Conservation (phyloP, 108 stramenopile species). For the Cyclotella sp. region DNA sequence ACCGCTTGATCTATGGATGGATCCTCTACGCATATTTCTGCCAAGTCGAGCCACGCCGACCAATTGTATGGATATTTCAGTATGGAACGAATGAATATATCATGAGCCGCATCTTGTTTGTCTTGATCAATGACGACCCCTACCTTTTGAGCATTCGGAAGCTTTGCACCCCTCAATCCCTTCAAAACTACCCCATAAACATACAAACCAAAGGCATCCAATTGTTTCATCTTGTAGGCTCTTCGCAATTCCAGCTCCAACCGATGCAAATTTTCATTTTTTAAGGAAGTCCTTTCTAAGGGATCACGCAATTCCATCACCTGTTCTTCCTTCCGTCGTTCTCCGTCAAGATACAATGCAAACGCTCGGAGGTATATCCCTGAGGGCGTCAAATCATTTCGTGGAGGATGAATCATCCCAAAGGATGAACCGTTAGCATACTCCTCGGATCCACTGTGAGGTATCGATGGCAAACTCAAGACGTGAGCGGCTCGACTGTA, state of each 20-base stretch:
- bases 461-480: constrained; percentile 36
- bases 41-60: constrained; percentile 97
- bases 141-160: not conserved
- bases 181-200: constrained; percentile 85
- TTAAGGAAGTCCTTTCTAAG: constrained; percentile 42
- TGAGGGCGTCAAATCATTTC: constrained; percentile 51
- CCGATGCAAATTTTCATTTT: constrained; percentile 66
- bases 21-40: constrained; percentile 68
- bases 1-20: constrained; percentile 65
- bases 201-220: constrained; percentile 94
- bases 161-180: constrained; percentile 44
- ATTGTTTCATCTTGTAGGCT: constrained; percentile 23
- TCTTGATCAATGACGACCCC: not conserved
- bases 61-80: constrained; percentile 90
- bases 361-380: constrained; percentile 87
- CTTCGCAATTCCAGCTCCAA: constrained; percentile 78
- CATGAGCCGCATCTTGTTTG: constrained; percentile 52
- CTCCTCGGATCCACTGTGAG: constrained; percentile 7
- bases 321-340: constrained; percentile 89
- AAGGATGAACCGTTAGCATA: not conserved
- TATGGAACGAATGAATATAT: constrained; percentile 76
- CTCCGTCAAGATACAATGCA: constrained; percentile 92
- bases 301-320: constrained; percentile 72
- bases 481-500: constrained; percentile 76
- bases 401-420: constrained; percentile 48